Conservation (phyloP, 805 yeast species). For the Sugiyamaella chiloensis region DNA sequence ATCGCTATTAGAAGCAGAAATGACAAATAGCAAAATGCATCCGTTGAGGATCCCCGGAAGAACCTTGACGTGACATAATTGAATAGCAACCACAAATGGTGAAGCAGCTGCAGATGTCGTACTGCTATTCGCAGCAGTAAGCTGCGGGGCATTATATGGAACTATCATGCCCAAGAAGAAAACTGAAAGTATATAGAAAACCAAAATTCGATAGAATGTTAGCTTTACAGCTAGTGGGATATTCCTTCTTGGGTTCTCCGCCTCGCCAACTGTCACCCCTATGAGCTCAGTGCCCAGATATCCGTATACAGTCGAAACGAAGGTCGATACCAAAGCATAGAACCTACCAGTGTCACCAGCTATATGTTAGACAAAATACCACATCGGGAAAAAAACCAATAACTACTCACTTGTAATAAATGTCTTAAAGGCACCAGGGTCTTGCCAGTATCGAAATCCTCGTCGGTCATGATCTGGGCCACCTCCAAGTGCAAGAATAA, state of each 20-base stretch:
- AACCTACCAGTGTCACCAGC: constrained; percentile 61
- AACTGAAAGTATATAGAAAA: constrained; percentile 61
- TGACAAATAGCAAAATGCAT: constrained; percentile 69
- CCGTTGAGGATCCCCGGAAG: constrained; percentile 78
- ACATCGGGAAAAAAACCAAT: constrained; percentile 37
- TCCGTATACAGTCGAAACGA: constrained; percentile 66
- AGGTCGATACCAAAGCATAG: constrained; percentile 55
- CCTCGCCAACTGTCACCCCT: constrained; percentile 73
- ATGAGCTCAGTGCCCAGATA: constrained; percentile 67
- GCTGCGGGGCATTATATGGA: constrained; percentile 50
- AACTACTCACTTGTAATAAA: constrained; percentile 17
- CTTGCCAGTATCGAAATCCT: constrained; percentile 67
- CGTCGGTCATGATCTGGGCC: constrained; percentile 70
- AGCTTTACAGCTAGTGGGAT: constrained; percentile 69
- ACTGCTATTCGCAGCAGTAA: constrained; percentile 41
- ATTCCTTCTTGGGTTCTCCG: constrained; percentile 61
- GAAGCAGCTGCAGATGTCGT: constrained; percentile 49
- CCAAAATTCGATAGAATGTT: constrained; percentile 64
- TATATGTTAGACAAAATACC: constrained; percentile 17
- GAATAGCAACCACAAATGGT: constrained; percentile 81
- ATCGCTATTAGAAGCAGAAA: constrained; percentile 79
- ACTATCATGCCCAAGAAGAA: constrained; percentile 67
- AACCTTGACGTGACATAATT: constrained; percentile 58
- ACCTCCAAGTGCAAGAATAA: constrained; percentile 68
- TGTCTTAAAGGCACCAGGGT: constrained; percentile 62